Percentiles rank a stretch among this genome's conserved stretches.
Evolutionary conservation across 2,329 filamentous ascomycete genomes (phyloP).

Genomic region (Zalaria obscura): DNA sequence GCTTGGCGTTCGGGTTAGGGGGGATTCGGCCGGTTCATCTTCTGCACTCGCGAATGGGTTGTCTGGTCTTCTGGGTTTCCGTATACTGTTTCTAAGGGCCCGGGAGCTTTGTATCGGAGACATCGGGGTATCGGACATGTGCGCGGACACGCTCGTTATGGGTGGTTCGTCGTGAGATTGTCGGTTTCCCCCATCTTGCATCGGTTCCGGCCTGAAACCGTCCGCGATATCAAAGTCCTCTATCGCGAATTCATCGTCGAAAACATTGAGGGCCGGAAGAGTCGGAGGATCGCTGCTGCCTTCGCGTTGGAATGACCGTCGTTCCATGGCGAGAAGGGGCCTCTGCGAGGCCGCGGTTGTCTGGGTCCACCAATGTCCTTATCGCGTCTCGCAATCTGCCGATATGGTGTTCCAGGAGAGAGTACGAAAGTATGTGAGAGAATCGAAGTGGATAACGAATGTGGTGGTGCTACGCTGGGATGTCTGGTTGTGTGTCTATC

Average conservation of each 20-base stretch:
- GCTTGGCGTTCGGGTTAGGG: conserved; percentile 10
- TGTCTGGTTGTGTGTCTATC: too few species aligned
- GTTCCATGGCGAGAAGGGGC: conserved; percentile 19
- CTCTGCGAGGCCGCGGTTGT: conserved; percentile 1
- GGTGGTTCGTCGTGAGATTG: conserved; percentile 10
- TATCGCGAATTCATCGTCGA: conserved; percentile 34
- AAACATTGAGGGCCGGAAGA: conserved; percentile 22
- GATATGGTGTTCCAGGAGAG: too few species aligned
- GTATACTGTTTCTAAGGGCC: conserved; percentile 15
- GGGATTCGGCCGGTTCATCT: conserved; percentile 13
- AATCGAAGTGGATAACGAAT: too few species aligned
- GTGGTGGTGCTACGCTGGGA: too few species aligned
- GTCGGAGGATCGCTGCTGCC: conserved; percentile 11
- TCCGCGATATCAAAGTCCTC: conserved; percentile 28
- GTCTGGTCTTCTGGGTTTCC: conserved; percentile 13
- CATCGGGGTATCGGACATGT: conserved; percentile 10
- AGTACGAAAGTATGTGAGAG: too few species aligned
- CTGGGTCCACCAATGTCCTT: too few species aligned
- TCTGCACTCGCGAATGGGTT: conserved; percentile 22
- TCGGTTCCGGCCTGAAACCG: conserved; percentile 27
- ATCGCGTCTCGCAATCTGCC: too few species aligned
- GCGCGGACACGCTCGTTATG: conserved; percentile 16
- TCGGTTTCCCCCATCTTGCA: conserved; percentile 10
- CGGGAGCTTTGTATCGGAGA: neutral
- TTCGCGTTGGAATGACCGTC: conserved; percentile 17